Evolutionary conservation across 2,329 filamentous ascomycete species (phyloP).

Genomic region (Neonectria ditissima): DNA sequence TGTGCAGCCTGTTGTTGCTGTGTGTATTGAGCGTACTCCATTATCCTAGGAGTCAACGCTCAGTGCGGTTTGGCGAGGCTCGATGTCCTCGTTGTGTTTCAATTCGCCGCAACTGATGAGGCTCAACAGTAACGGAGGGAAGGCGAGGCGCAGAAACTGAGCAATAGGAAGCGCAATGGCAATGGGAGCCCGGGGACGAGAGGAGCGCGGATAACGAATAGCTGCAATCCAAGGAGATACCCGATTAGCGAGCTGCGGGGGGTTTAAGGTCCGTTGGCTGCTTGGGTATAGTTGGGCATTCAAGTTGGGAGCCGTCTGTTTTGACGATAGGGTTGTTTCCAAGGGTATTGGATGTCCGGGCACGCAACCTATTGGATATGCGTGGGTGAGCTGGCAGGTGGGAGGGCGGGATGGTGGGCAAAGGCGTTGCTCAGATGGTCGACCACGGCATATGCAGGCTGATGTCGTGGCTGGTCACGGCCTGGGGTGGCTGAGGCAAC

Average conservation of each 20-base stretch:
- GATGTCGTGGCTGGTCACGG: slow-evolving; percentile 59
- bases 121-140: slow-evolving; percentile 24
- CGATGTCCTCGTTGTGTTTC: slow-evolving; percentile 43
- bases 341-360: slow-evolving; percentile 59
- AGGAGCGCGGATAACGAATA: slow-evolving; percentile 39
- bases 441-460: slow-evolving; percentile 71
- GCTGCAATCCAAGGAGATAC: slow-evolving; percentile 37
- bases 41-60: slow-evolving; percentile 60
- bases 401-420: slow-evolving; percentile 54
- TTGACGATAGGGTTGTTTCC: slow-evolving; percentile 52
- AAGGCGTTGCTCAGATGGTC: slow-evolving; percentile 64
- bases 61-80: slow-evolving; percentile 42
- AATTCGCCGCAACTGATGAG: slow-evolving; percentile 38
- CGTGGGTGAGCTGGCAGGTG: slow-evolving; percentile 72
- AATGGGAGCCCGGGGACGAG: slow-evolving; percentile 18
- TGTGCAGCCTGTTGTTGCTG: slow-evolving; percentile 70
- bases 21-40: slow-evolving; percentile 82
- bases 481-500: slow-evolving; percentile 48
- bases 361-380: slow-evolving; percentile 69
- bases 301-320: slow-evolving; percentile 53
- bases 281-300: slow-evolving; percentile 61
- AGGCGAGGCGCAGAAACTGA: slow-evolving; percentile 26
- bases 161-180: slow-evolving; percentile 11
- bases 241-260: slow-evolving; percentile 43
- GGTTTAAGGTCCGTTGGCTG: slow-evolving; percentile 51